phyloP scores from a whole-genome alignment of 495 filamentous ascomycete species.

The Alectoria sarmentosa region DNA sequence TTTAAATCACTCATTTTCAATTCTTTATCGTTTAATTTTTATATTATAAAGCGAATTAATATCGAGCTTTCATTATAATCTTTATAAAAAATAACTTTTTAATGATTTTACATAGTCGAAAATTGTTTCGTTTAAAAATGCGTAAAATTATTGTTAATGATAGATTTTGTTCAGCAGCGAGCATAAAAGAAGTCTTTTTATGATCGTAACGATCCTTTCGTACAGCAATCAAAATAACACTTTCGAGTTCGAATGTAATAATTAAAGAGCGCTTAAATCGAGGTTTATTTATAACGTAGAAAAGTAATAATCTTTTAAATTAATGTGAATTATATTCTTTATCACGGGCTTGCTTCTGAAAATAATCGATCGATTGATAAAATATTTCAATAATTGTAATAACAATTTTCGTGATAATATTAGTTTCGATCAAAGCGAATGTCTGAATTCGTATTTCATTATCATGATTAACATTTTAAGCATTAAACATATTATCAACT shows the following conservation, averaged over 20 bases:
- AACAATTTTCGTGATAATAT: background rate
- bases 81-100: too few relatives aligned
- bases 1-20: too few relatives aligned
- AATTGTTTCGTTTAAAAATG: background rate
- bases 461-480: background rate
- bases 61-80: too few relatives aligned
- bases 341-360: background rate
- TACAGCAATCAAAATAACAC: background rate
- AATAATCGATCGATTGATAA: background rate
- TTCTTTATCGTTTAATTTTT: too few relatives aligned
- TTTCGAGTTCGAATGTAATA: background rate
- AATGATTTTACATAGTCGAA: too few relatives aligned
- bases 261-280: background rate
- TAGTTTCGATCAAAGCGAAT: background rate
- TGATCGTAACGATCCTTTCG: background rate
- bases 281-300: background rate
- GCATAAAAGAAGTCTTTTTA: background rate
- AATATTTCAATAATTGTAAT: background rate
- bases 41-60: too few relatives aligned
- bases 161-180: background rate
- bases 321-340: background rate
- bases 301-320: background rate
- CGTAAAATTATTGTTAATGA: background rate
- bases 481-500: background rate
- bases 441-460: background rate